Evolutionary conservation across 345 rosid species (phyloP).

Genomic region (Geranium brycei): DNA sequence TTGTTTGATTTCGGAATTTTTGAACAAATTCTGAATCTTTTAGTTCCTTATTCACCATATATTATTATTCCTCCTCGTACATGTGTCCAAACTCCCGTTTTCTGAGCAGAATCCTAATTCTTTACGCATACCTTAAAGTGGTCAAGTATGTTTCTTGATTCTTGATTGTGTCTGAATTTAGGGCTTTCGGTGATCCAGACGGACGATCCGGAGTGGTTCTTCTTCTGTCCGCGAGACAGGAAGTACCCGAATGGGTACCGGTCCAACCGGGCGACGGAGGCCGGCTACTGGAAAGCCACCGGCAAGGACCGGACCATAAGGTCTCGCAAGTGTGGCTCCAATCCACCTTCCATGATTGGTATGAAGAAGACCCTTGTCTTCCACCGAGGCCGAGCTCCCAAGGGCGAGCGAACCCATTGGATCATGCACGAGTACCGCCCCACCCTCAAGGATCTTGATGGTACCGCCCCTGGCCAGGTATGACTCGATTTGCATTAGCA

Average conservation of each 20-base stretch:
- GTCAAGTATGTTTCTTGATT: neutral
- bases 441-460: constrained; percentile 62
- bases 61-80: neutral
- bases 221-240: constrained; percentile 80
- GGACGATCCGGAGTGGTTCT: constrained; percentile 93
- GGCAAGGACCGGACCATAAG: constrained; percentile 83
- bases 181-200: constrained; percentile 72
- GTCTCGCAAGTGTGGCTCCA: constrained; percentile 31
- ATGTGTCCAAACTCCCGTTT: neutral
- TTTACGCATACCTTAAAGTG: neutral
- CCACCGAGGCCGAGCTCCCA: constrained; percentile 82
- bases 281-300: constrained; percentile 93
- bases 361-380: constrained; percentile 95
- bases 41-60: neutral
- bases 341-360: constrained; percentile 24
- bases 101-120: neutral
- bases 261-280: constrained; percentile 82
- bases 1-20: neutral
- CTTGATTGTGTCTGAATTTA: constrained; percentile 8
- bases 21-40: neutral
- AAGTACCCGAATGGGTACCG: constrained; percentile 93
- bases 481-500: too few relatives aligned
- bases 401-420: constrained; percentile 81
- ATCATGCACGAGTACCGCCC: constrained; percentile 93
- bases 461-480: constrained; percentile 75